Evolutionary conservation across 73 alveolate genomes (phyloP).

Genomic region (Diophrys appendiculata): DNA sequence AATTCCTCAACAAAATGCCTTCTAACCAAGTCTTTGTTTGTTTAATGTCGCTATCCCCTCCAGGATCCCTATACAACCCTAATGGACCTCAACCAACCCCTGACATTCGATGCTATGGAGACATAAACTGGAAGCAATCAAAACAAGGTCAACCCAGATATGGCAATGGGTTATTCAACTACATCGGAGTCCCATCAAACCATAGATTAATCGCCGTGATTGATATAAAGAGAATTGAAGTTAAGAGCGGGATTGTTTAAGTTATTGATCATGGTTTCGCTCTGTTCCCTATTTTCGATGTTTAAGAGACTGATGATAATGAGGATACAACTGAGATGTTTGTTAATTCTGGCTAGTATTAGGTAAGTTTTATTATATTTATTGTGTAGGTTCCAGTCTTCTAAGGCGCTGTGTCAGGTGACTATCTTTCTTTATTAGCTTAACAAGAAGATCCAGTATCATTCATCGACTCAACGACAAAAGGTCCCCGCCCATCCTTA

Average conservation of each 20-base stretch:
- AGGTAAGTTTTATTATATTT: neutral
- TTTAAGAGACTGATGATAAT: constrained; percentile 33
- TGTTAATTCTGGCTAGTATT: constrained; percentile 48
- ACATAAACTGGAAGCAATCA: neutral
- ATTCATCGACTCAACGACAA: constrained; percentile 1
- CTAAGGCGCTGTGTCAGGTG: neutral
- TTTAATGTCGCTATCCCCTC: constrained; percentile 47
- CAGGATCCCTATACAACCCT: constrained; percentile 16
- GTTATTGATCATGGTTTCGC: constrained; percentile 43
- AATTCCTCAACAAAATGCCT: constrained; percentile 67
- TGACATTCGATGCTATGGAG: constrained; percentile 2
- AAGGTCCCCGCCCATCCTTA: constrained; percentile 10
- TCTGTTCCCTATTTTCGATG: constrained; percentile 45
- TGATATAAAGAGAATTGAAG: constrained; percentile 29
- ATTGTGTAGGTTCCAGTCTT: neutral
- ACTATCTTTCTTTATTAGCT: neutral
- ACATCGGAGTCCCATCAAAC: constrained; percentile 14
- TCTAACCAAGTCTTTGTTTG: constrained; percentile 45
- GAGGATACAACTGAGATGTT: constrained; percentile 32
- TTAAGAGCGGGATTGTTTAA: constrained; percentile 8
- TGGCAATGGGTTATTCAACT: constrained; percentile 34
- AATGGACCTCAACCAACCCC: constrained; percentile 1
- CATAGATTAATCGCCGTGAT: constrained; percentile 31
- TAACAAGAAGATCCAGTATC: neutral
- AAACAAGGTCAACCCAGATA: constrained; percentile 7